Base-by-base conservation (phyloP, 768 basidiomycete species). In the Amanita polypyramis region DNA sequence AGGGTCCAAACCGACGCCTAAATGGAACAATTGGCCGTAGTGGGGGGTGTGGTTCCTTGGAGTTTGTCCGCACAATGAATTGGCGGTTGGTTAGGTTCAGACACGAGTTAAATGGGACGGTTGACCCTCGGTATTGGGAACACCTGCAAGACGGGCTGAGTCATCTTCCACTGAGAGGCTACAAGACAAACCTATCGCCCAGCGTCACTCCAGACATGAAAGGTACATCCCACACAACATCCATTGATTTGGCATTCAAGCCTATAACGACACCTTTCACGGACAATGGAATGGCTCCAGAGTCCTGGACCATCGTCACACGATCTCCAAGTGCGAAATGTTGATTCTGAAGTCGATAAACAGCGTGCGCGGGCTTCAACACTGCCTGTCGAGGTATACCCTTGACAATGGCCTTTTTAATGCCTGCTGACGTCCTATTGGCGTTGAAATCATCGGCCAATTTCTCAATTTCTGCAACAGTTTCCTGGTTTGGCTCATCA, bases 231-330 rank as follows among this genome's bases (percentile, higher is more conserved):
- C 96, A 98, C 0, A 95, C 76, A 19, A 98, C 85, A 62, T 98
- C 96, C 76, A 98, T 85, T 3, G 85, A 79, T 59, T 84, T 87
- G 2, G 82, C 66, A 56, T 83, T 89, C 57, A 99, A 65, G 11
- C 94, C 90, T 45, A 98, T 78, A 20, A 98, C 93, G 12, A 95
- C 90, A 17, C 96, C 96, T 65, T 95, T 97, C 44, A 82, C 84
- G 1, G 82, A 80, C 11, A 98, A 70, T 1, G 94, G 92, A 0
- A 98, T 94, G 29, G 85, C 81, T 23, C 94, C 94, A 0, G 93
- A 83, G 60, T 98, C 96, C 56, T 89, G 85, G 1, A 97, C 92
- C 88, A 95, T 96, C 14, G 85, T 86, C 32, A 97, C 94, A 9
- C 96, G 77, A 63, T 99, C 95, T 10, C 95, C 95, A 5, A 98